These are phyloP conservation scores for Isatis tinctoria DNA, from an alignment of 345 rosid species.

Conservation along the genomic window DNA sequence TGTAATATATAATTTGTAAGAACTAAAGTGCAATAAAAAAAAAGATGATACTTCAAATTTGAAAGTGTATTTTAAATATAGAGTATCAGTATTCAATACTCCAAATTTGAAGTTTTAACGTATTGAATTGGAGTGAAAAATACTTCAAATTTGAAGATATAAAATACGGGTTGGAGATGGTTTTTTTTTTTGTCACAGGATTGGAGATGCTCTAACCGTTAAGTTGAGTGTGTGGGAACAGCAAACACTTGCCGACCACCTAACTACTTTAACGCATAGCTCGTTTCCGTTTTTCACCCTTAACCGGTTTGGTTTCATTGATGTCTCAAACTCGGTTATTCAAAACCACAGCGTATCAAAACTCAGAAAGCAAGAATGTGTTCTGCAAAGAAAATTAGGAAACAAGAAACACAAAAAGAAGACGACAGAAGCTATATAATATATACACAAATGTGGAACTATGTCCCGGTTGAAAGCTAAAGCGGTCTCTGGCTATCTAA, in stretches of 20 bases:
- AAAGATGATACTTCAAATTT: too few relatives aligned
- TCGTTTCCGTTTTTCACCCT: not conserved
- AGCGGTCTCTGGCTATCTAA: conserved; percentile 9
- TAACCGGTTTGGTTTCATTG: conserved; percentile 9
- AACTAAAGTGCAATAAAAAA: too few relatives aligned
- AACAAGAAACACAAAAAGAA: conserved; percentile 2
- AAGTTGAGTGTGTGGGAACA: too few relatives aligned
- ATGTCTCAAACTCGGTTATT: conserved; percentile 8
- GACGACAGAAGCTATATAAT: conserved; percentile 11
- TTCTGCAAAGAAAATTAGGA: conserved; percentile 32
- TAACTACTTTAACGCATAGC: not conserved
- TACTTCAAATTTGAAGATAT: too few relatives aligned
- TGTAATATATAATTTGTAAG: too few relatives aligned
- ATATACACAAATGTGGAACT: conserved; percentile 4
- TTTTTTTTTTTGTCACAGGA: too few relatives aligned
- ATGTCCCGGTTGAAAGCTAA: not conserved
- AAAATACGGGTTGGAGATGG: too few relatives aligned
- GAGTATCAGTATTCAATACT: too few relatives aligned
- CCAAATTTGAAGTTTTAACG: too few relatives aligned
- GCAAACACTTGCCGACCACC: not conserved
- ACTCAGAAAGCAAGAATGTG: not conserved
- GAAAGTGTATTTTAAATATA: too few relatives aligned
- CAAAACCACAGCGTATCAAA: conserved; percentile 5
- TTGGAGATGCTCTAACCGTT: too few relatives aligned
- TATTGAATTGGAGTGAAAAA: too few relatives aligned